Evolutionary conservation across 176 grass and related monocot genomes (phyloP), one percentile per base, ranked within the genome.

Genomic region (Eragrostis curvula): DNA sequence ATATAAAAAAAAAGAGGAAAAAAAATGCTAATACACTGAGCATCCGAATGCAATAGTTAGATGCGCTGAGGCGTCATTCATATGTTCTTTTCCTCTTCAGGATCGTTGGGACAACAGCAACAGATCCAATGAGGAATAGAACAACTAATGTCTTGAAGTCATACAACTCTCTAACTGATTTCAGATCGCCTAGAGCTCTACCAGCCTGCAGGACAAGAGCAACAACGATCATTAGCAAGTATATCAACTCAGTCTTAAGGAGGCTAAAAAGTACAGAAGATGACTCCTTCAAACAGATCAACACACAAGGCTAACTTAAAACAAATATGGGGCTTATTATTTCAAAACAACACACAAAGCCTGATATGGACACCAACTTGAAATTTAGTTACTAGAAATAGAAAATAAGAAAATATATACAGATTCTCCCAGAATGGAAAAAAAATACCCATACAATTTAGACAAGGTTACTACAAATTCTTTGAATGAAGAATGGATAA

Each of bases 41-140:
- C 78, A 71, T 63, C 78, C 10, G 25, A 52, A 67, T 30, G 64
- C 61, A 55, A 12, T 85, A 57, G 55, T 56, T 72, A 71, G 51
- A 68, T 79, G 84, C 55, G 9, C 53, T 20, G 45, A 46, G 46
- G 43, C 63, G 70, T 97, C 79, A 96, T 40, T 99, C 91, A 20
- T 96, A 96, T 61, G 77, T 99, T 72, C 93, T 81, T 89, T 99
- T 99, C 89, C 93, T 90, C 84, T 96, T 96, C 49, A 96, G 81
- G 58, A 99, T 92, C 50, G 91, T 88, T 44, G 96, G 96, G 53
- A 90, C 88, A 77, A 99, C 90, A 68, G 77, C 87, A 71, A 92
- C 71, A 61, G 89, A 90, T 78, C 96, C 93, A 80, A 96, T 94
- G 20, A 99, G 87, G 79, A 99, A 99, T 56, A 99, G 73, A 77